Evolutionary conservation across 78 protist genomes (phyloP).

Genomic region (Guillardia theta): DNA sequence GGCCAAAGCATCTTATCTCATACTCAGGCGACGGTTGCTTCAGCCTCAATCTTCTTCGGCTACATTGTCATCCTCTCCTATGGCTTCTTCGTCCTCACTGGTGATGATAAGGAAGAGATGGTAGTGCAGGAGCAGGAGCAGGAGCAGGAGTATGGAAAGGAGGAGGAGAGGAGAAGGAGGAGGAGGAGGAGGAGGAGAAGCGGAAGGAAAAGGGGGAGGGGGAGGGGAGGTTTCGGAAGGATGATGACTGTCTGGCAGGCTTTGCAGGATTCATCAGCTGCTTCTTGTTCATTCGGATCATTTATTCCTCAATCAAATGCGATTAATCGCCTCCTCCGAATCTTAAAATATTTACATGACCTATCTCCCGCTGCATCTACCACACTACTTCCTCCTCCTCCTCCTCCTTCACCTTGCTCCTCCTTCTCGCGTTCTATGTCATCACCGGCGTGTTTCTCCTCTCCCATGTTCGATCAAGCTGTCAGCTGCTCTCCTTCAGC

Average conservation of each 20-base stretch:
- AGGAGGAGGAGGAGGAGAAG: neutral
- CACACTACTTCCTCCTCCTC: neutral
- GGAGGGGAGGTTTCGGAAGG: neutral
- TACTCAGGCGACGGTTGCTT: neutral
- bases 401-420: neutral
- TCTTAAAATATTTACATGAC: no score
- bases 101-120: no score
- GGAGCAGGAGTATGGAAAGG: neutral
- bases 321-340: no score
- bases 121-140: neutral
- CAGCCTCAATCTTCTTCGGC: neutral
- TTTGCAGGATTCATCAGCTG: neutral
- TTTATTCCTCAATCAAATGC: slow-evolving; percentile 31
- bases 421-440: no score
- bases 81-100: slow-evolving; percentile 45
- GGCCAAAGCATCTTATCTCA: no score
- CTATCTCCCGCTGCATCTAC: neutral
- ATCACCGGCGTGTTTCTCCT: no score
- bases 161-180: neutral
- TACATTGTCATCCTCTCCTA: slow-evolving; percentile 1
- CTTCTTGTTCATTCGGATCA: slow-evolving; percentile 13
- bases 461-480: no score
- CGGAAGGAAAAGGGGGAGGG: neutral
- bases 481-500: no score
- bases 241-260: neutral